Conservation (phyloP, 192 early-diverging fungal species). For the Paraglomus occultum region DNA sequence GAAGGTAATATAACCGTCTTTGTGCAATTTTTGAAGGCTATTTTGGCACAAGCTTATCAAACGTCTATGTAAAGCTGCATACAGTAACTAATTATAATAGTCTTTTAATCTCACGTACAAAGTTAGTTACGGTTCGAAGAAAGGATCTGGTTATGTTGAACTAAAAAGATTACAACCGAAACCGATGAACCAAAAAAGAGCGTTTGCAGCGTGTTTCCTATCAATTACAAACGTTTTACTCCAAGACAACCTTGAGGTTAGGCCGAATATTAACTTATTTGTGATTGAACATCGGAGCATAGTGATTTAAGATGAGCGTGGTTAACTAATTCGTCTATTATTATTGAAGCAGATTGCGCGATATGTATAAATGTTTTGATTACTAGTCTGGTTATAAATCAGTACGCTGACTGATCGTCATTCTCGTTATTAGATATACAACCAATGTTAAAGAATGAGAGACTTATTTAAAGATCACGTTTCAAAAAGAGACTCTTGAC, state of each 20-base stretch:
- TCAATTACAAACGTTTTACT: slow-evolving; percentile 86
- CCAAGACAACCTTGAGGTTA: slow-evolving; percentile 93
- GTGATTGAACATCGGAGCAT: not conserved
- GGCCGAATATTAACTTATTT: not conserved
- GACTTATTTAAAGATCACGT: slow-evolving; percentile 93
- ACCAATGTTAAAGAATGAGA: slow-evolving; percentile 88
- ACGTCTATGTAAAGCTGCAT: too few relatives aligned
- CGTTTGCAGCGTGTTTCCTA: slow-evolving; percentile 96
- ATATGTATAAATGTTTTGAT: slow-evolving; percentile 34
- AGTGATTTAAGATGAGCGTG: not conserved
- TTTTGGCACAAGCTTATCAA: slow-evolving; percentile 91
- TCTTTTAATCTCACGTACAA: too few relatives aligned
- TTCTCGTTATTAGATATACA: slow-evolving; percentile 77
- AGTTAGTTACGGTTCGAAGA: slow-evolving; percentile 82
- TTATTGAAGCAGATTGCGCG: slow-evolving; percentile 78
- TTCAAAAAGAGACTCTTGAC: slow-evolving; percentile 86
- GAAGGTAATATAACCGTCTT: slow-evolving; percentile 72
- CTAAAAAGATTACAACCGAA: slow-evolving; percentile 91
- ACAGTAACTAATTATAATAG: slow-evolving; percentile 14
- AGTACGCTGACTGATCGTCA: not conserved
- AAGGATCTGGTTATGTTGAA: slow-evolving; percentile 88
- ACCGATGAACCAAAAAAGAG: slow-evolving; percentile 85
- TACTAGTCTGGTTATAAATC: not conserved
- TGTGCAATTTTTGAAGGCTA: slow-evolving; percentile 80
- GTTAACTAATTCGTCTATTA: not conserved